phyloP scores from a whole-genome alignment of 495 filamentous ascomycete genomes.

The Hypoxylon crocopeplum region DNA sequence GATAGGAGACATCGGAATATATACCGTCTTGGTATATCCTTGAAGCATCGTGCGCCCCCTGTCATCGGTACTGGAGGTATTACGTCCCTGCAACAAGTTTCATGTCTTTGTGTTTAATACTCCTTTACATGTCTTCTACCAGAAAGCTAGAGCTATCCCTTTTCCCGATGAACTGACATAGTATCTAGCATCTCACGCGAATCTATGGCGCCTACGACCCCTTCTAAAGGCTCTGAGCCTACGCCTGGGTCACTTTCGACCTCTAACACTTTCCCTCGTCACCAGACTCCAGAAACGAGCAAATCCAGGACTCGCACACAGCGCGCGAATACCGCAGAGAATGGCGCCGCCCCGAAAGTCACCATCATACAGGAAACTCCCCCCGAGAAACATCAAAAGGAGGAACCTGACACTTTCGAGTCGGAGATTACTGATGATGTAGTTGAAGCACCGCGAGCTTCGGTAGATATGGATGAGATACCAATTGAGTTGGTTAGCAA shows the following conservation, averaged over 20 bases:
- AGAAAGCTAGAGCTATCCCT: slow-evolving; percentile 5
- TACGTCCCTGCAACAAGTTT: slow-evolving; percentile 27
- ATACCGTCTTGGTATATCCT: slow-evolving; percentile 7
- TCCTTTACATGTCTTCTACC: neutral
- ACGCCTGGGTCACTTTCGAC: slow-evolving; percentile 29
- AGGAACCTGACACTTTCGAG: slow-evolving; percentile 56
- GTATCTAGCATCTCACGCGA: slow-evolving; percentile 19
- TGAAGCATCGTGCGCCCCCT: slow-evolving; percentile 12
- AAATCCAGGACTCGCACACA: slow-evolving; percentile 53
- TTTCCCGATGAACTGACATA: slow-evolving; percentile 18
- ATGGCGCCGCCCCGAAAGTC: slow-evolving; percentile 54
- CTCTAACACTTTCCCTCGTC: slow-evolving; percentile 62
- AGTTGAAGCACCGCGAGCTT: slow-evolving; percentile 59
- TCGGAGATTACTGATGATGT: slow-evolving; percentile 59
- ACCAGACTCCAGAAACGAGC: slow-evolving; percentile 51
- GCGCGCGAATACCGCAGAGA: slow-evolving; percentile 70
- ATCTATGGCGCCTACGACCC: slow-evolving; percentile 45
- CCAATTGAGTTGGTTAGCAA: slow-evolving; percentile 91
- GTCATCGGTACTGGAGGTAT: slow-evolving; percentile 21
- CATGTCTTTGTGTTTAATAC: slow-evolving; percentile 5
- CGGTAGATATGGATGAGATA: slow-evolving; percentile 79
- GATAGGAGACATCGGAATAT: slow-evolving; percentile 17
- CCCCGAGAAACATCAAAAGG: slow-evolving; percentile 20
- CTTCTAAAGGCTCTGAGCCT: slow-evolving; percentile 40
- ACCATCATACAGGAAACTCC: slow-evolving; percentile 39